Percentiles rank a stretch among this genome's conserved stretches.
phyloP scores from a whole-genome alignment of 179 eudicot genomes.

The Spergularia azorica region DNA sequence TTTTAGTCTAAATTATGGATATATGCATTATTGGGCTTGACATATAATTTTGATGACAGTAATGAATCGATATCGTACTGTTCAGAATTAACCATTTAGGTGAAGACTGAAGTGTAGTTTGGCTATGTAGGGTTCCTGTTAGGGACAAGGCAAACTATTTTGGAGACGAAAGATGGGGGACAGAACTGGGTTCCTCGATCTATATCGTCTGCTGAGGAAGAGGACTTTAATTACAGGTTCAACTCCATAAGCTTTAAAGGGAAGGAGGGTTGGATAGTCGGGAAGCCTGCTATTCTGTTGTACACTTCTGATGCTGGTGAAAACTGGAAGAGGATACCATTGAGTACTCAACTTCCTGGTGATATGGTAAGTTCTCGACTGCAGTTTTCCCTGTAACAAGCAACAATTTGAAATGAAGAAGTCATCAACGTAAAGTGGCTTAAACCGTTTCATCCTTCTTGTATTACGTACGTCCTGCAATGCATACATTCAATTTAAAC shows the following conservation, averaged over 20 bases:
- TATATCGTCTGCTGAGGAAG: conserved; percentile 89
- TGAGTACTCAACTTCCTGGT: conserved; percentile 96
- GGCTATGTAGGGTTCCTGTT: conserved; percentile 70
- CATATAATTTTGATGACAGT: too few relatives aligned
- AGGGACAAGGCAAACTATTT: conserved; percentile 92
- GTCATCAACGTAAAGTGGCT: background rate
- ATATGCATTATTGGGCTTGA: too few relatives aligned
- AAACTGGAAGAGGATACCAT: conserved; percentile 87
- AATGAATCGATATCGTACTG: background rate
- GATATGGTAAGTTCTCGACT: conserved; percentile 61
- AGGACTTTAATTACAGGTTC: conserved; percentile 95
- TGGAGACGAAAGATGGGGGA: conserved; percentile 96
- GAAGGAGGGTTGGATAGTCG: conserved; percentile 96
- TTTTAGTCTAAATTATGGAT: too few relatives aligned
- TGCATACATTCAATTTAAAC: background rate
- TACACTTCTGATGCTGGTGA: conserved; percentile 85
- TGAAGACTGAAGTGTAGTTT: conserved; percentile 22
- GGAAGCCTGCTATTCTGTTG: conserved; percentile 93
- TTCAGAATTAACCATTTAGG: too few relatives aligned
- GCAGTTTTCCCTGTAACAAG: too few relatives aligned
- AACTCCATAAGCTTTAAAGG: conserved; percentile 89
- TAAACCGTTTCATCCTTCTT: background rate
- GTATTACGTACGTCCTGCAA: too few relatives aligned
- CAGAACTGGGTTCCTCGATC: conserved; percentile 74
- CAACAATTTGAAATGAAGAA: background rate